Evolutionary conservation across 352 stramenopile species (phyloP), one percentile per base, ranked within the genome.

Genomic region (Halophytophthora batemanensis): DNA sequence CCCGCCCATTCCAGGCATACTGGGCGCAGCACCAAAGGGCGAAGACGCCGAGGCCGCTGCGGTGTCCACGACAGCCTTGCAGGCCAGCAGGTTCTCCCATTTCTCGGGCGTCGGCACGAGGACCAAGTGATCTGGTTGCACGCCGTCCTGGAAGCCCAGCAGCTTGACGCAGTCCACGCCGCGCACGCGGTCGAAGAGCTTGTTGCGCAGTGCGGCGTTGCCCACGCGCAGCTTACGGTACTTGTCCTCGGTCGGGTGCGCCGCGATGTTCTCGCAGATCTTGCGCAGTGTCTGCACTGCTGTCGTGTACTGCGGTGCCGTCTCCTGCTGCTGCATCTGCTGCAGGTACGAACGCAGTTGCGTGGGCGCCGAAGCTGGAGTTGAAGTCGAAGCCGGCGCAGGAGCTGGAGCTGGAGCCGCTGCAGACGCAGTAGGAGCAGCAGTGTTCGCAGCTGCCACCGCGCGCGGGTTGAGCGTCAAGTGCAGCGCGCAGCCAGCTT

Each of bases 181-280:
- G 10, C 63, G 65, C 15, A 66, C 68, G 19, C 72, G 53, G 43
- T 90, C 79, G 22, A 93, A 79, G 1, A 93, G 50, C 18, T 76
- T 77, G 38, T 33, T 62, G 54, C 81, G 78, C 10, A 93, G 47
- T n/a, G 71, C 77, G 1, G 75, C 77, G 53, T 93, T 93, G 28
- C 59, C 71, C 22, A 87, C 34, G 10, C 83, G 71, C 56, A 93
- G 61, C 55, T 85, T 88, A 14, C 81, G 69, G 66, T 87, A 93
- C 56, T 90, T 89, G 15, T 90, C 70, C 36, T 93, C 83, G 4
- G 60, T 79, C 33, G 83, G 83, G 46, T 91, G 61, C 45, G 25
- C 65, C 37, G 89, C 59, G 35, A 93, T 86, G 52, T 93, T 93
- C n/a, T 69, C 68, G 49, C 80, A 90, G 52, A 93, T 89, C 53